Evolutionary conservation across 768 basidiomycete species (phyloP).

Genomic region (Tubosaeta sp.): DNA sequence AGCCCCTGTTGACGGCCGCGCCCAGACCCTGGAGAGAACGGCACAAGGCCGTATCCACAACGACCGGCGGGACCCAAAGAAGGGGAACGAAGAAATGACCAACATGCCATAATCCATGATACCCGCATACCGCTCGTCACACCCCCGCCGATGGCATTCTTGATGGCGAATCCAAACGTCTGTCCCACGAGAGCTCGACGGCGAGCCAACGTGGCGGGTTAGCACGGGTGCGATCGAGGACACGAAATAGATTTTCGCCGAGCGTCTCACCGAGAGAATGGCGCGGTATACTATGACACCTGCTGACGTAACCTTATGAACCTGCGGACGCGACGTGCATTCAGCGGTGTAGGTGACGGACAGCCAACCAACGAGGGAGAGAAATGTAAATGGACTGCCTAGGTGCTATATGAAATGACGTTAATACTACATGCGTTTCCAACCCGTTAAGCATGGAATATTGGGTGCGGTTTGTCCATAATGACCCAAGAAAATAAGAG

Average conservation of each 20-base stretch:
- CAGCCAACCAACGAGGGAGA: neutral
- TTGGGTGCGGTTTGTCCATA: slow-evolving; percentile 26
- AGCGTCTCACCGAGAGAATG: no score
- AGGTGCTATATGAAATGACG: slow-evolving; percentile 26
- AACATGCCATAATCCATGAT: neutral
- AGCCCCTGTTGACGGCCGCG: no score
- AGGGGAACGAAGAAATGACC: no score
- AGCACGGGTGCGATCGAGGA: no score
- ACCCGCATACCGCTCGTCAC: neutral
- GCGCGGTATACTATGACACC: no score
- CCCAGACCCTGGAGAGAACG: no score
- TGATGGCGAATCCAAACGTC: neutral
- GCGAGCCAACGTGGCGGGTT: no score
- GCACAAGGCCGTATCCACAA: no score
- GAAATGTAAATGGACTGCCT: slow-evolving; percentile 18
- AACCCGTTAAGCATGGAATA: slow-evolving; percentile 23
- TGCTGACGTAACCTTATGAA: neutral
- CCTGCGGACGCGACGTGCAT: neutral
- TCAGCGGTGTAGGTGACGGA: no score
- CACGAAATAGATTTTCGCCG: no score
- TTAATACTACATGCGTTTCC: slow-evolving; percentile 31
- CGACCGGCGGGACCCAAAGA: no score
- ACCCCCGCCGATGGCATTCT: neutral
- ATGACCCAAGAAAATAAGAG: slow-evolving; percentile 26
- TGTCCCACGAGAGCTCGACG: no score